Conservation (phyloP, 2,329 filamentous ascomycete species). For the Aspergillus sp. region DNA sequence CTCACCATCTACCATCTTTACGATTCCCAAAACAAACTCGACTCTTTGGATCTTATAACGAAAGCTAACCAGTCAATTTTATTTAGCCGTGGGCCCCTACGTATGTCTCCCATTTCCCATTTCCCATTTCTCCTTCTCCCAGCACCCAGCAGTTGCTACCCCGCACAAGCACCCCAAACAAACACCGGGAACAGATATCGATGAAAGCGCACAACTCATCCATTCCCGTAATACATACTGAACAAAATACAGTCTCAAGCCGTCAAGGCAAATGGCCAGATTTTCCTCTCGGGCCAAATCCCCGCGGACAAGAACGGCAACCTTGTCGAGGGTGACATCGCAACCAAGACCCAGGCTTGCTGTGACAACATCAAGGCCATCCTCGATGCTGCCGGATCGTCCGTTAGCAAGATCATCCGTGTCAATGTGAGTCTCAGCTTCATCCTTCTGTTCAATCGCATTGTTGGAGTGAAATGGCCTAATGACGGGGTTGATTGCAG, state of each 20-base stretch:
- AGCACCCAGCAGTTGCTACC: neutral
- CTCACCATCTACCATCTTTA: neutral
- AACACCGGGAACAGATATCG: neutral
- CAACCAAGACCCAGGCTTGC: slow-evolving; percentile 68
- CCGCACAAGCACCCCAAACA: neutral
- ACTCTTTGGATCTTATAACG: neutral
- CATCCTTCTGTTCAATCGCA: neutral
- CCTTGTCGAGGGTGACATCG: slow-evolving; percentile 63
- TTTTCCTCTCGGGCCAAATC: slow-evolving; percentile 76
- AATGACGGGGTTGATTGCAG: slow-evolving; percentile 20
- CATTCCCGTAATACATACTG: neutral
- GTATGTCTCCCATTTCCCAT: slow-evolving; percentile 26
- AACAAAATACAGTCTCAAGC: slow-evolving; percentile 51
- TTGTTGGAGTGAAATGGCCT: neutral
- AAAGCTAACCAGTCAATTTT: slow-evolving; percentile 7
- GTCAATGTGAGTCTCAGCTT: slow-evolving; percentile 55
- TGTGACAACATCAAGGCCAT: slow-evolving; percentile 82
- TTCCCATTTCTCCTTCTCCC: neutral
- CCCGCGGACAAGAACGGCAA: slow-evolving; percentile 64
- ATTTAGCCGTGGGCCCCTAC: slow-evolving; percentile 44
- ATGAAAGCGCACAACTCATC: neutral
- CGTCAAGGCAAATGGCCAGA: slow-evolving; percentile 65
- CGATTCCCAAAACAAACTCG: neutral
- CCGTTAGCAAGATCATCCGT: slow-evolving; percentile 80
- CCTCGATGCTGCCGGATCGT: slow-evolving; percentile 76